Base-by-base conservation (phyloP, 2,329 filamentous ascomycete genomes). In the Emericellopsis atlantica region DNA sequence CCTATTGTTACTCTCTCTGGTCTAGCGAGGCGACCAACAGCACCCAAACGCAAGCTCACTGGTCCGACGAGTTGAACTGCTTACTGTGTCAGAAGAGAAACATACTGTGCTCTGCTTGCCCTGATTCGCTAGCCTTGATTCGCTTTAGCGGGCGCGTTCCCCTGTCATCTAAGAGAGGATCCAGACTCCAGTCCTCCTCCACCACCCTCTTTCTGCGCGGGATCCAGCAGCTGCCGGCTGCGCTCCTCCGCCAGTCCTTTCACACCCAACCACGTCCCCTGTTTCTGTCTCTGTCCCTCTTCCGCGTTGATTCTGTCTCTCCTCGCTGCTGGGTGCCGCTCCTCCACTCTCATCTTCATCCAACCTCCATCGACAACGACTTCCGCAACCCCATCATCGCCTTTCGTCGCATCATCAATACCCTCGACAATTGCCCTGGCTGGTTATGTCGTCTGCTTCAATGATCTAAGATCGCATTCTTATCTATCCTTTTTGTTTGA, bases 371-470 rank as follows among this genome's bases (percentile, higher is more conserved):
- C 39, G 14, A 36, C 43, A 39, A 40, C 23, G 15, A 36, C 38
- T 32, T 18, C n/a, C 34, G 24, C 21, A 23, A 24, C 6, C 31
- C 37, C 16, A 35, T 31, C 22, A 36, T 40, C 43, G 26, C 26
- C 12, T 29, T 6, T 29, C 26, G 14, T 39, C 37, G 34, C 35
- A 16, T 36, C 22, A 45, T 37, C 40, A 43, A 45, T 48, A 44
- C 40, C 38, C 48, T 51, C 41, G 43, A 41, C 43, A 45, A 32
- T 44, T 40, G 39, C 37, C 40, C 34, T 36, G 53, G 52, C 51
- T 51, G 58, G 62, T 53, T 47, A 62, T 63, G 59, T 59, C 52
- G 51, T 46, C 51, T 49, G 45, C 49, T 54, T 55, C 48, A 40
- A 46, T 48, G 49, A 49, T 52, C 47, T 53, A 52, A 50, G 40